Percentiles rank a stretch among this genome's conserved stretches.
These are phyloP conservation scores for Colletotrichum shisoi DNA, from an alignment of 2,329 filamentous ascomycete genomes.

Conservation along the genomic window DNA sequence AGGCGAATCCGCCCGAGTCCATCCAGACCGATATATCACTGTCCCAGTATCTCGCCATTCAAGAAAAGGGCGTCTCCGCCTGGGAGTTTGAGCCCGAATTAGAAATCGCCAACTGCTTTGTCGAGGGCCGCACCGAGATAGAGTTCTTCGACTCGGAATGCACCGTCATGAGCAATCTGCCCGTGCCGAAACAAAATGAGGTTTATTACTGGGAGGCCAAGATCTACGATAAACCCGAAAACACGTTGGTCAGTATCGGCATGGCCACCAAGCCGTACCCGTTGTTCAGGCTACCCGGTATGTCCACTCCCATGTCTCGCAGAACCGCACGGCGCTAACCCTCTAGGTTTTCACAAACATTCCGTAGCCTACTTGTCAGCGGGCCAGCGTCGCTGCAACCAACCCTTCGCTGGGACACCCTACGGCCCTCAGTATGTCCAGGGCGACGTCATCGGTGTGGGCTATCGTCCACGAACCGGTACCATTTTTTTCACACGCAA, in stretches of 20 bases:
- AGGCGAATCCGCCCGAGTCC: conserved; percentile 93
- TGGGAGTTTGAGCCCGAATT: conserved; percentile 99
- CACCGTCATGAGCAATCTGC: conserved; percentile 94
- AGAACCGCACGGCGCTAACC: conserved; percentile 19
- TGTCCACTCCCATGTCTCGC: conserved; percentile 46
- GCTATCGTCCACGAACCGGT: conserved; percentile 91
- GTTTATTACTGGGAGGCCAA: conserved; percentile 99
- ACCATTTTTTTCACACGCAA: conserved; percentile 98
- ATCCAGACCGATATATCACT: conserved; percentile 95
- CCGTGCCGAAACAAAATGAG: conserved; percentile 97
- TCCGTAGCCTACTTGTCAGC: conserved; percentile 91
- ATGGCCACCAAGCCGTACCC: conserved; percentile 98
- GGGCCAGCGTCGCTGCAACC: conserved; percentile 87
- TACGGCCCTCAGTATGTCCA: conserved; percentile 89
- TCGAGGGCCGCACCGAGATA: conserved; percentile 94
- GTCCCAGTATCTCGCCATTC: conserved; percentile 96
- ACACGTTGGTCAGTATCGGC: conserved; percentile 85
- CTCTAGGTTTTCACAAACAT: conserved; percentile 83
- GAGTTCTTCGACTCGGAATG: conserved; percentile 99
- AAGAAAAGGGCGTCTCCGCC: conserved; percentile 98
- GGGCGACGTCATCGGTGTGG: conserved; percentile 94
- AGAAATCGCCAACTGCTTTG: conserved; percentile 98
- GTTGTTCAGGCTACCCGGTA: conserved; percentile 91
- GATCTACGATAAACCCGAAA: conserved; percentile 96
- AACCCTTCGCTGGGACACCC: conserved; percentile 80